phyloP scores from a whole-genome alignment of 805 yeast genomes.

The Starmera pachycereana region DNA sequence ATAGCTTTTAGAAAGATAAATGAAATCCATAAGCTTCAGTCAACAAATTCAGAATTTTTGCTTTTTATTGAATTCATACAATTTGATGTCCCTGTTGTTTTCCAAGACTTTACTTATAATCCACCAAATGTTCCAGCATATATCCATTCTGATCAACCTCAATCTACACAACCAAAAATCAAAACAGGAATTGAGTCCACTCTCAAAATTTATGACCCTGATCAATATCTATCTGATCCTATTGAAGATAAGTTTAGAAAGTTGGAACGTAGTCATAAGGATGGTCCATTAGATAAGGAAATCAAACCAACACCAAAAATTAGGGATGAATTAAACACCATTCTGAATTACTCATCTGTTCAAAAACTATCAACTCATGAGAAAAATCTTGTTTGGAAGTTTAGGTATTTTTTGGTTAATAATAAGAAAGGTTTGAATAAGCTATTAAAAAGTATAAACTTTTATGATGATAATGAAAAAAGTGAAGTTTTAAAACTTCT shows the following conservation, averaged over 20 bases:
- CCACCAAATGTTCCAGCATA: conserved; percentile 25
- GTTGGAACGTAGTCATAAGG: conserved; percentile 73
- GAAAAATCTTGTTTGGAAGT: conserved; percentile 84
- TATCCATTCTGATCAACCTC: conserved; percentile 35
- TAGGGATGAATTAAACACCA: conserved; percentile 60
- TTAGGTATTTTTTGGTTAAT: conserved; percentile 68
- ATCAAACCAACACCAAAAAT: conserved; percentile 80
- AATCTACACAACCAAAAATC: conserved; percentile 17
- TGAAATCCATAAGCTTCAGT: conserved; percentile 12
- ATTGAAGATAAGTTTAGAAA: conserved; percentile 81
- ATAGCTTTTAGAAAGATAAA: conserved; percentile 44
- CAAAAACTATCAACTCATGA: conserved; percentile 74
- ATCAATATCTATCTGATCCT: conserved; percentile 61
- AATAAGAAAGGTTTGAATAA: conserved; percentile 65
- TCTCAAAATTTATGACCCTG: conserved; percentile 54
- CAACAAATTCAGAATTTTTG: conserved; percentile 23
- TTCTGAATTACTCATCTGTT: conserved; percentile 73
- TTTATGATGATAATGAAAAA: conserved; percentile 79
- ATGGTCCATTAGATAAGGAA: conserved; percentile 69
- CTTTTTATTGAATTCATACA: conserved; percentile 48
- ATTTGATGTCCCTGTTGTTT: conserved; percentile 66
- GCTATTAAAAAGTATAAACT: conserved; percentile 76
- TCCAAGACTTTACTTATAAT: conserved; percentile 41
- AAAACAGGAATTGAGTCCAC: conserved; percentile 24
- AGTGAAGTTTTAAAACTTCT: conserved; percentile 67